Conservation (phyloP, 208 protist genomes). For the Porcisia deanei region DNA sequence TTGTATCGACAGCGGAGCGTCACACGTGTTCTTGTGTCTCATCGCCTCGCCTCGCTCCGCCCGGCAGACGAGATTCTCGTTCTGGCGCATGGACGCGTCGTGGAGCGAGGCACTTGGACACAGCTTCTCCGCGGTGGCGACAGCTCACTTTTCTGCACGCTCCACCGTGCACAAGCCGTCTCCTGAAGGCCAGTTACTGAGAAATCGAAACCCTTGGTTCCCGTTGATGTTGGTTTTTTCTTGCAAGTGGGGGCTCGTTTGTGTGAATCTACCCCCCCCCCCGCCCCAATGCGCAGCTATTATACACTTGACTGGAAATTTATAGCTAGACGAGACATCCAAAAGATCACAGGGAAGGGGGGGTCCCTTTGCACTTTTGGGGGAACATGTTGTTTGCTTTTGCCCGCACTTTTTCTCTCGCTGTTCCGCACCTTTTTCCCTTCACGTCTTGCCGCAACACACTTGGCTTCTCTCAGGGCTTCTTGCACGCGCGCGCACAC, state of each 20-base stretch:
- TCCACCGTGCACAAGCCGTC: constrained; percentile 10
- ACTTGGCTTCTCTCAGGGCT: neutral
- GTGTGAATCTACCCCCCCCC: no score
- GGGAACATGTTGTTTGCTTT: neutral
- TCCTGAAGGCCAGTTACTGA: neutral
- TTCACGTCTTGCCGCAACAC: neutral
- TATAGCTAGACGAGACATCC: no score
- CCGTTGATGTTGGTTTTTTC: neutral
- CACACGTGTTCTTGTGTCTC: constrained; percentile 55
- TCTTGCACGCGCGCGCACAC: neutral
- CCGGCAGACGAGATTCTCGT: constrained; percentile 62
- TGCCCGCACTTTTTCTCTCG: neutral
- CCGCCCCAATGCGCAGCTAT: no score
- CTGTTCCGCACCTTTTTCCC: neutral
- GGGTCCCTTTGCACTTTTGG: no score
- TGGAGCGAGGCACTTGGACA: constrained; percentile 62
- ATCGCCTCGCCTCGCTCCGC: constrained; percentile 61
- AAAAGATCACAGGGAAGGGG: no score
- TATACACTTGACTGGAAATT: no score
- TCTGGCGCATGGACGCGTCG: constrained; percentile 50
- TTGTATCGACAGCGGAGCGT: neutral
- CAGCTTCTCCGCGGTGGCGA: constrained; percentile 26
- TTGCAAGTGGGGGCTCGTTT: neutral
- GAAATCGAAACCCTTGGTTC: neutral
- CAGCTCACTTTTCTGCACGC: constrained; percentile 27